These are phyloP conservation scores for Leptosphaerulina australis DNA, from an alignment of 2,329 filamentous ascomycete species.

Conservation along the genomic window DNA sequence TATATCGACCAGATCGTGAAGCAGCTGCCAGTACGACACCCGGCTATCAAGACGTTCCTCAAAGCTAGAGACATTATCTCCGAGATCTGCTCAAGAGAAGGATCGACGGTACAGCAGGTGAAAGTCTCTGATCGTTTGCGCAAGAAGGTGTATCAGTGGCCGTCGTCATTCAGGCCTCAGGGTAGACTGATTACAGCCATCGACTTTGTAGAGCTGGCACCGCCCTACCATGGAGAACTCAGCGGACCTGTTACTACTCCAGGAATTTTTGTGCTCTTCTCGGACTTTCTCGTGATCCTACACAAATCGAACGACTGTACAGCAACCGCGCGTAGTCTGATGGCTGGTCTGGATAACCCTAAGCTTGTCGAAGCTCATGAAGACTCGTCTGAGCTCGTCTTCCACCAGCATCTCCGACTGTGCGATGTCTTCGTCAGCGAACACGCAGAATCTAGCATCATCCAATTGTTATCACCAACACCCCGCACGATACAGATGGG, in stretches of 20 bases:
- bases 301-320: slow-evolving; percentile 70
- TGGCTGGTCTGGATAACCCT: slow-evolving; percentile 85
- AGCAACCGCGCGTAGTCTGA: slow-evolving; percentile 74
- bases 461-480: slow-evolving; percentile 70
- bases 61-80: slow-evolving; percentile 92
- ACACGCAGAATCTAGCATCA: slow-evolving; percentile 62
- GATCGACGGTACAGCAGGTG: slow-evolving; percentile 70
- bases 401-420: slow-evolving; percentile 74
- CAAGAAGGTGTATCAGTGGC: slow-evolving; percentile 80
- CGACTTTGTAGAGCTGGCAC: slow-evolving; percentile 76
- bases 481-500: slow-evolving; percentile 33
- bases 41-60: slow-evolving; percentile 80
- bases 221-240: slow-evolving; percentile 68
- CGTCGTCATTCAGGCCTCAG: slow-evolving; percentile 69
- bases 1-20: slow-evolving; percentile 95
- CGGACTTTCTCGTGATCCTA: slow-evolving; percentile 78
- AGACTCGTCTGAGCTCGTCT: slow-evolving; percentile 67
- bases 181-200: slow-evolving; percentile 81
- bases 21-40: slow-evolving; percentile 83
- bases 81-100: slow-evolving; percentile 93
- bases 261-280: slow-evolving; percentile 82
- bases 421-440: slow-evolving; percentile 75
- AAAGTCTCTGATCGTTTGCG: slow-evolving; percentile 76
- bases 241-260: slow-evolving; percentile 54
- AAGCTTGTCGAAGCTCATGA: slow-evolving; percentile 51